phyloP scores from a whole-genome alignment of 1,284 basidiomycete genomes.

The Ganoderma boninense region DNA sequence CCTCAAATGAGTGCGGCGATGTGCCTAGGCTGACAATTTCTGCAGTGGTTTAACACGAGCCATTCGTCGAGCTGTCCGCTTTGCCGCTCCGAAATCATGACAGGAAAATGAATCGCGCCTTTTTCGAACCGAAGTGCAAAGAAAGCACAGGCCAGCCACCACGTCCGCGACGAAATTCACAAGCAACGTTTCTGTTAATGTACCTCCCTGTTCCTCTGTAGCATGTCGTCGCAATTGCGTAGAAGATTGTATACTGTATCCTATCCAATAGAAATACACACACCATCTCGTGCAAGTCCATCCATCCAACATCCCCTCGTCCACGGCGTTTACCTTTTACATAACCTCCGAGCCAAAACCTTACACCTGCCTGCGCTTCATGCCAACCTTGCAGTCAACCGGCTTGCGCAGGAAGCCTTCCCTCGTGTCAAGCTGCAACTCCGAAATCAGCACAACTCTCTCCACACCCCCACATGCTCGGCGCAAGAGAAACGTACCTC shows the following conservation, averaged over 20 bases:
- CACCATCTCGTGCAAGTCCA: not conserved
- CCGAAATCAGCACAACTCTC: conserved; percentile 4
- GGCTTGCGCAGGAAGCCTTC: conserved; percentile 88
- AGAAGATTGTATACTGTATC: not conserved
- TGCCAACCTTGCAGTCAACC: conserved; percentile 68
- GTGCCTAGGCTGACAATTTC: conserved; percentile 8
- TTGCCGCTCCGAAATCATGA: conserved; percentile 82
- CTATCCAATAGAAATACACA: not conserved
- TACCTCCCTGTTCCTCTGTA: not conserved
- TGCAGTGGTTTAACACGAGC: conserved; percentile 90
- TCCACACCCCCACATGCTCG: not conserved
- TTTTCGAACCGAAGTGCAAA: conserved; percentile 1
- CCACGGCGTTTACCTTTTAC: not conserved
- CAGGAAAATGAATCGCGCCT: conserved; percentile 36
- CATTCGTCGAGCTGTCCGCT: conserved; percentile 93
- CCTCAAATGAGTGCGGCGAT: not conserved
- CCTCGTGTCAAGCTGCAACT: conserved; percentile 63
- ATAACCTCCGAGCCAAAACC: not conserved
- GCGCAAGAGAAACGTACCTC: conserved; percentile 52
- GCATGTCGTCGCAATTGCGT: not conserved
- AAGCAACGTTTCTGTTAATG: not conserved
- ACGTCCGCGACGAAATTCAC: not conserved
- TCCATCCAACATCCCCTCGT: not conserved
- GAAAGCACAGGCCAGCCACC: not conserved
- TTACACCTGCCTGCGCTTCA: conserved; percentile 58